These are phyloP conservation scores for Brassica rapa DNA, from an alignment of 345 rosid genomes.

Conservation along the genomic window DNA sequence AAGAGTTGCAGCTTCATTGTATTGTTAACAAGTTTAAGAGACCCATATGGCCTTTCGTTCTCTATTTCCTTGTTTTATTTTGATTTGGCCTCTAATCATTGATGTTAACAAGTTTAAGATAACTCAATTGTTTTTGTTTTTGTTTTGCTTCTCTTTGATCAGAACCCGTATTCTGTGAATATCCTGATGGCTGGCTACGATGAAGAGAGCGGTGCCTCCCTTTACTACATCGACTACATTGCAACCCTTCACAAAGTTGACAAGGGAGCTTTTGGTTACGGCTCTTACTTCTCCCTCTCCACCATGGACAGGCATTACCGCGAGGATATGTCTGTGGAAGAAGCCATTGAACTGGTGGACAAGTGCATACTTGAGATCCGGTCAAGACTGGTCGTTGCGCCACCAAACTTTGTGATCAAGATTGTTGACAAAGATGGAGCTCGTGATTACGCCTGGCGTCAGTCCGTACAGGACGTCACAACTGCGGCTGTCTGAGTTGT, in stretches of 20 bases:
- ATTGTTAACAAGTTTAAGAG: background rate
- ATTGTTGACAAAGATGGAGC: conserved; percentile 97
- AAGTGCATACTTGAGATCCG: conserved; percentile 92
- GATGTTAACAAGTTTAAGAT: background rate
- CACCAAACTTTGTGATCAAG: conserved; percentile 94
- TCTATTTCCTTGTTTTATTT: background rate
- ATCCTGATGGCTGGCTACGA: conserved; percentile 89
- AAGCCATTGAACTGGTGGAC: conserved; percentile 78
- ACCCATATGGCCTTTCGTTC: background rate
- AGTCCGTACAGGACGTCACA: conserved; percentile 61
- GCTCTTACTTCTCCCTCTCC: conserved; percentile 82
- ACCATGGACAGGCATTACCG: conserved; percentile 94
- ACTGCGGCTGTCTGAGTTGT: conserved; percentile 37
- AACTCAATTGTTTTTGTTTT: background rate
- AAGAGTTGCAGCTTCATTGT: background rate
- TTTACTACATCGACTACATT: conserved; percentile 93
- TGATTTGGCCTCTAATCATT: background rate
- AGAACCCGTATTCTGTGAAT: conserved; percentile 92
- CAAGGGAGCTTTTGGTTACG: conserved; percentile 93
- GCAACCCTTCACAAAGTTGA: conserved; percentile 98
- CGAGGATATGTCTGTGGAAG: conserved; percentile 84
- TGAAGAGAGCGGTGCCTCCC: conserved; percentile 85
- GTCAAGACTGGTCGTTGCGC: conserved; percentile 87
- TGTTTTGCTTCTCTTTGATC: conserved; percentile 24
- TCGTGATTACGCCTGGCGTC: conserved; percentile 81